Evolutionary conservation across 805 yeast genomes (phyloP).

Genomic region (Ogataea naganishii): DNA sequence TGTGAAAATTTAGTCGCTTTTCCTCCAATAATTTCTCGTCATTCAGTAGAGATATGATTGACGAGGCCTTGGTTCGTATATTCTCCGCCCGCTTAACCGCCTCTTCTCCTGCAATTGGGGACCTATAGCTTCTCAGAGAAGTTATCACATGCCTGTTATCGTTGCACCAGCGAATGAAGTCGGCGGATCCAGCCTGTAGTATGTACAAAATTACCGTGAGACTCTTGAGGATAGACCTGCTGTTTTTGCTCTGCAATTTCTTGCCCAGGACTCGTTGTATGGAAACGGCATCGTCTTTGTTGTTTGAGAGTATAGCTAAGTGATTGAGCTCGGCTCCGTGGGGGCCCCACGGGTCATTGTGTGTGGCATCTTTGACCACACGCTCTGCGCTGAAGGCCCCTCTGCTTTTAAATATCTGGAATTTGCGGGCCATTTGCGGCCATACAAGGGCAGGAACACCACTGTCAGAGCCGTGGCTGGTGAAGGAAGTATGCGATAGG

Average conservation of each 20-base stretch:
- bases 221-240: slow-evolving; percentile 37
- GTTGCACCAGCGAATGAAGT: slow-evolving; percentile 39
- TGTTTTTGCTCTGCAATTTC: slow-evolving; percentile 28
- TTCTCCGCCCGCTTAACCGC: slow-evolving; percentile 18
- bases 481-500: no score
- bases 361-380: slow-evolving; percentile 36
- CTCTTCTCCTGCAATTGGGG: slow-evolving; percentile 12
- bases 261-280: slow-evolving; percentile 32
- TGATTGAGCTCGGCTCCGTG: slow-evolving; percentile 47
- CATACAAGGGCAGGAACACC: no score
- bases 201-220: slow-evolving; percentile 43
- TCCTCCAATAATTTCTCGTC: slow-evolving; percentile 25
- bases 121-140: slow-evolving; percentile 6
- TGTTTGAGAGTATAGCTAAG: slow-evolving; percentile 36
- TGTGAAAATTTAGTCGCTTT: slow-evolving; percentile 34
- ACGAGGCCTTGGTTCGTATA: slow-evolving; percentile 29
- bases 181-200: slow-evolving; percentile 44
- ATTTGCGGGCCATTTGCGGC: no score
- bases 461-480: no score
- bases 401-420: no score
- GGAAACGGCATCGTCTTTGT: slow-evolving; percentile 27
- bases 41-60: slow-evolving; percentile 22
- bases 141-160: slow-evolving; percentile 27
- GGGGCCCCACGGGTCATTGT: slow-evolving; percentile 43
- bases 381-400: no score